Evolutionary conservation across 495 filamentous ascomycete species (phyloP).

Genomic region (Corynascus novoguineensis): DNA sequence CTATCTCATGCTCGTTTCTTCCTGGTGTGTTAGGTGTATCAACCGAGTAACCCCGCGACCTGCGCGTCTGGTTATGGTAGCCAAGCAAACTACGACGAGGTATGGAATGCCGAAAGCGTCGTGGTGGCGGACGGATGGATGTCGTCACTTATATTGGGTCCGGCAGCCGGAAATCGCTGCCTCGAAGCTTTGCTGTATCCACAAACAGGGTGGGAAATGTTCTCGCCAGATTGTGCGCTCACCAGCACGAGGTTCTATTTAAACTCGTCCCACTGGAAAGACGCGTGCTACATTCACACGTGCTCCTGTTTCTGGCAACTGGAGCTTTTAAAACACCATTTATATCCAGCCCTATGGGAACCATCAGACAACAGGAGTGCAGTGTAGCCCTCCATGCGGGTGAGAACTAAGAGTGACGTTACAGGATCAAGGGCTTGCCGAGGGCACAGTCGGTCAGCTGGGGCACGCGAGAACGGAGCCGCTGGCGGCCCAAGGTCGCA

Average conservation of each 20-base stretch:
- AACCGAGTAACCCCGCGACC: no score
- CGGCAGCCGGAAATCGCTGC: neutral
- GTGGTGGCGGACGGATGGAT: neutral
- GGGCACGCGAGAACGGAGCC: neutral
- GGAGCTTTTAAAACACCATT: neutral
- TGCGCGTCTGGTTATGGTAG: no score
- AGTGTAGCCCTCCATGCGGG: neutral
- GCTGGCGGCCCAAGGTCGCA: neutral
- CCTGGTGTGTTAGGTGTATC: neutral
- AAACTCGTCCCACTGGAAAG: neutral
- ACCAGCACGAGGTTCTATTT: neutral
- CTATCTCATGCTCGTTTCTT: no score
- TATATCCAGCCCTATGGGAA: neutral
- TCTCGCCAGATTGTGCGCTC: neutral
- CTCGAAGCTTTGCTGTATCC: neutral
- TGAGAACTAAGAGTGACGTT: no score
- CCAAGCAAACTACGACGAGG: neutral
- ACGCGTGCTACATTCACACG: neutral
- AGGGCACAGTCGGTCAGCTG: neutral
- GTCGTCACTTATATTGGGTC: neutral
- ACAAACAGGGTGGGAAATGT: neutral
- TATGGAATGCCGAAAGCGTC: neutral
- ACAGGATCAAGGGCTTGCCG: neutral
- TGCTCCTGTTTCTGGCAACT: neutral
- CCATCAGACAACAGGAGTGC: neutral